These are phyloP conservation scores for Carex cristatella DNA, from an alignment of 176 grass and related monocot species.

Conservation along the genomic window DNA sequence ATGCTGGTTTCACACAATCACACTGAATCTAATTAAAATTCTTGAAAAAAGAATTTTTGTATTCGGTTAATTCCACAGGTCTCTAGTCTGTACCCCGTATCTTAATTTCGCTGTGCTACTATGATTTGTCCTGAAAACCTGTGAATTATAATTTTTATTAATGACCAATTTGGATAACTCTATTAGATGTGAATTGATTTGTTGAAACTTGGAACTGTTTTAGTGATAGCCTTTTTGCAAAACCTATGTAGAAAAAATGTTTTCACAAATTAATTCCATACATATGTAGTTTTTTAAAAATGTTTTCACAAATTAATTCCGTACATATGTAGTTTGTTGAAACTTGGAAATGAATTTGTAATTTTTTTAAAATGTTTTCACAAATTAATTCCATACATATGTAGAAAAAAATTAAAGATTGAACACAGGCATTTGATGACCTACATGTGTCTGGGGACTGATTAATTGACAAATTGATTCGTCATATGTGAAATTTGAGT, in stretches of 20 bases:
- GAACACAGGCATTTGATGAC: neutral
- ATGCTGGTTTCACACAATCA: neutral
- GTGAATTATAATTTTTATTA: neutral
- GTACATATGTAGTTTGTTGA: neutral
- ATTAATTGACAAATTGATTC: neutral
- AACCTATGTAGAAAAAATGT: neutral
- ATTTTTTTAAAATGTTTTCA: no score
- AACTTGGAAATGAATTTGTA: no score
- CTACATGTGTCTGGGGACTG: neutral
- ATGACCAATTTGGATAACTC: neutral
- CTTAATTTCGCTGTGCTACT: neutral
- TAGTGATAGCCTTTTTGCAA: neutral
- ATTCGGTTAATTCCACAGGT: neutral
- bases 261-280: neutral
- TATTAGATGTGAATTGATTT: neutral
- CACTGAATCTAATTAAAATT: neutral
- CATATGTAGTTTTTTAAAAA: neutral
- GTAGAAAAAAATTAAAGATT: neutral
- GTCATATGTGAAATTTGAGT: neutral
- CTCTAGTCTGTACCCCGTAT: neutral
- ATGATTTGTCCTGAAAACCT: neutral
- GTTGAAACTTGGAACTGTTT: neutral
- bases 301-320: neutral
- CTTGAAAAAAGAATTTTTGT: neutral
- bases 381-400: neutral